Base-by-base conservation (phyloP, 2,329 filamentous ascomycete species). In the Alternaria longipes region DNA sequence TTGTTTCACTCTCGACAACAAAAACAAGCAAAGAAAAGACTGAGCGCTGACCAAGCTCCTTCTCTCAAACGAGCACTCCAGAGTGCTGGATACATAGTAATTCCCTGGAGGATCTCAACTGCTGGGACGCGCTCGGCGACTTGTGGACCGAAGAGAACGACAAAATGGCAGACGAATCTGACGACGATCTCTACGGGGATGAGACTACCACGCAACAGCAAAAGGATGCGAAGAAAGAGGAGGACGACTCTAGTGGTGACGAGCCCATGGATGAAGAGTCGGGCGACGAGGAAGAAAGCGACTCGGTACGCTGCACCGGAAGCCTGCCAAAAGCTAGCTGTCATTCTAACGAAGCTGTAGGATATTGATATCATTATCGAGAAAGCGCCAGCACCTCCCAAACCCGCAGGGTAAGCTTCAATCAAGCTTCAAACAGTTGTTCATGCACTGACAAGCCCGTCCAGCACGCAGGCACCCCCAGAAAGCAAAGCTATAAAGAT, bases 331-430 rank as follows among this genome's bases (percentile, higher is more conserved):
- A 68, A 32, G 20, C 38, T 28, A 5, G 8, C 22, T 14, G 9
- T 26, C 8, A 46, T 54, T 60, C 72, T 78, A 58, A 78, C 70
- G 32, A 24, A 56, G 32, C 55, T 56, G 28, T 63, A 85, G 82
- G 84, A 85, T 63, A 79, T 86, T 54, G 83, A 85, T 57, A 84
- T 86, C 67, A 85, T 84, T 54, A 81, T 83, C 44, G 84, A 85
- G 59, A 76, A 76, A 66, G 79, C 80, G 32, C 78, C 82, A 58
- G 76, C 80, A 40, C 76, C 74, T 9, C 66, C 76, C 20, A 80
- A 81, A 54, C 73, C 78, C n/a, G 52, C 70, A 36, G 60, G 69
- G 78, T 81, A 54, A 59, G 36, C 47, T 56, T 44, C 22, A 11
- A 16, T 14, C 14, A 18, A n/a, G 28, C 28, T 5, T n/a, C 38